Conservation (phyloP, 306 rosid species). For the Vicia faba region DNA sequence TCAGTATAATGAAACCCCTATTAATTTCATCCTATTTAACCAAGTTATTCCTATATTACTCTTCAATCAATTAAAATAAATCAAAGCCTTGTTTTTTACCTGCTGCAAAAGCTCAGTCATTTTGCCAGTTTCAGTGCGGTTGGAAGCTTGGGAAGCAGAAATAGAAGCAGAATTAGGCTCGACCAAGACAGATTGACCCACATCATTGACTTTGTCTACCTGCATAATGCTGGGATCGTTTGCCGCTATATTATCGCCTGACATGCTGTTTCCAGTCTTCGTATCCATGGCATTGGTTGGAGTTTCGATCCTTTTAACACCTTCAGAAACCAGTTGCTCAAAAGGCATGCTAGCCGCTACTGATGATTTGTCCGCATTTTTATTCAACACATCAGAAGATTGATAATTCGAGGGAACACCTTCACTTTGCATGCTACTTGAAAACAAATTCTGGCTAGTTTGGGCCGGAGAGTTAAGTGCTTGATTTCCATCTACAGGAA, state of each 20-base stretch:
- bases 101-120: constrained; percentile 79
- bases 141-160: constrained; percentile 44
- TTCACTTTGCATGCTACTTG: constrained; percentile 40
- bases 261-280: constrained; percentile 42
- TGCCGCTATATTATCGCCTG: constrained; percentile 34
- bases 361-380: constrained; percentile 43
- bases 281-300: constrained; percentile 46
- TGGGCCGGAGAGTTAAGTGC: constrained; percentile 47
- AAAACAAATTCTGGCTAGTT: constrained; percentile 43
- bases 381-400: constrained; percentile 35
- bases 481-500: constrained; percentile 44
- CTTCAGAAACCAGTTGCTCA: constrained; percentile 59
- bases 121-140: constrained; percentile 51
- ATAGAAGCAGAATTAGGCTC: constrained; percentile 45
- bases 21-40: neutral
- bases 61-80: constrained; percentile 3
- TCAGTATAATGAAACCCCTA: constrained; percentile 23
- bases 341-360: constrained; percentile 45
- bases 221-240: constrained; percentile 37
- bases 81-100: constrained; percentile 56
- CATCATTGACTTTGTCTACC: constrained; percentile 44
- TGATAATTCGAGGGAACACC: constrained; percentile 34
- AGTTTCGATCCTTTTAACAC: constrained; percentile 49
- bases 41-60: neutral
- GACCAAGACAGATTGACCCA: constrained; percentile 51